Evolutionary conservation across 768 basidiomycete genomes (phyloP), one percentile per base, ranked within the genome.

Genomic region (Pleurotus ostreatus): DNA sequence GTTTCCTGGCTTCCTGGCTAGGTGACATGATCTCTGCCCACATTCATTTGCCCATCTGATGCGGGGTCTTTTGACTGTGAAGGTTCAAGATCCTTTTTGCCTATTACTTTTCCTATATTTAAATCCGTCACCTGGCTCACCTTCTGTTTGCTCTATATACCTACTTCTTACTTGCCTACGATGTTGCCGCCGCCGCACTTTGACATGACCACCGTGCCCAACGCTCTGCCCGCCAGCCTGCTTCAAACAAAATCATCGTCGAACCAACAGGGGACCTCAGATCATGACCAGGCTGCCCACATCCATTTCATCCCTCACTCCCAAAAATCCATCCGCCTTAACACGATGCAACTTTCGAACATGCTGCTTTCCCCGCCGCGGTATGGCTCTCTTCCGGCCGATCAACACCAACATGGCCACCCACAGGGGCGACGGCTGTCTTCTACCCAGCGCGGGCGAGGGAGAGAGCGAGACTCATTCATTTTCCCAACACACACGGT

Each of bases 321-420:
- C 1, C 84, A 83, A 59, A 78, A 79, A 60, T 75, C 78, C 25
- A 92, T 91, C 58, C 82, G 89, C 15, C 74, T 81, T 34, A 77
- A 72, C 59, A 90, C 89, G 0, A 77, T 91, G 65, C 76, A 85
- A 51, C 74, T 92, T 2, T 87, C 88, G 15, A 74, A 71, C 53
- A 77, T 84, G 66, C 70, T 78, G 3, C 67, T 75, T 55, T 68
- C 78, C 13, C 65, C 71, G 5, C 65, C 68, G 23, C 30, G 18
- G 45, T 45, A 38, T 7, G 58, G 56, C 44, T 59, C 57, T 46
- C 38, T 60, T 63, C 38, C 61, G 62, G 15, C 52, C 49, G 40
- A 18, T 13, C 46, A 20, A 30, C 46, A 23, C 23, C n/a, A 12
- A 52, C 20, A 38, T 43, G 5, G 30, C 39, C 18, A 45, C 15